Percentiles rank a stretch among this genome's conserved stretches.
phyloP scores from a whole-genome alignment of 2,329 filamentous ascomycete species.

The Arthrobotrys pseudoclavata region DNA sequence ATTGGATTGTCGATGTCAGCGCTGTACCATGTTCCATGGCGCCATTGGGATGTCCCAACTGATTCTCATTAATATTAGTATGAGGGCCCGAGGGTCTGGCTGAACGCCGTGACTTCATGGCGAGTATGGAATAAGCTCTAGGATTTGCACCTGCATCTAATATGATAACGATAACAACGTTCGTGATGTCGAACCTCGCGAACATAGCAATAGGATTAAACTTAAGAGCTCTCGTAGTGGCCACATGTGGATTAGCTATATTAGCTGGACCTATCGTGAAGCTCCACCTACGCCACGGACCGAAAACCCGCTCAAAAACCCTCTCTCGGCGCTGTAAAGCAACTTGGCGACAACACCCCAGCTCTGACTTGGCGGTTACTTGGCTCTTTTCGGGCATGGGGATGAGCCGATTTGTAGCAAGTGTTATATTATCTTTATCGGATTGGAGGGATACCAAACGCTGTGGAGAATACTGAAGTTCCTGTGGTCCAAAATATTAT shows the following conservation, averaged over 20 bases:
- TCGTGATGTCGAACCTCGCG: neutral
- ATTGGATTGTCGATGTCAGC: neutral
- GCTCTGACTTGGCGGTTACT: constrained; percentile 18
- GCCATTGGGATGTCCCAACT: neutral
- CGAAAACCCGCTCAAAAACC: constrained; percentile 47
- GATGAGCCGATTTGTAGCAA: constrained; percentile 6
- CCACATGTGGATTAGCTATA: constrained; percentile 1
- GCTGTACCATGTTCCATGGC: neutral
- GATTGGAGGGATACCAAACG: constrained; percentile 9
- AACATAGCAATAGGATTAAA: neutral
- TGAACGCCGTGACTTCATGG: constrained; percentile 7
- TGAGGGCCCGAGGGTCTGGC: neutral
- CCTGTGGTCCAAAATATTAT: neutral
- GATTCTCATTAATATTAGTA: neutral
- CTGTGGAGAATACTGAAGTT: neutral
- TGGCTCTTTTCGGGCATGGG: constrained; percentile 16
- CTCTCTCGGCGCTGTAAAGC: constrained; percentile 30
- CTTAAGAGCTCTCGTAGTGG: constrained; percentile 21
- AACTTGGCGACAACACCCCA: constrained; percentile 30
- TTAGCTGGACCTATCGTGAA: constrained; percentile 9
- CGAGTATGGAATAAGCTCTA: neutral
- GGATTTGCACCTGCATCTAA: neutral
- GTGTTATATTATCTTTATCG: constrained; percentile 14
- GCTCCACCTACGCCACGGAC: constrained; percentile 19
- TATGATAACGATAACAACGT: constrained; percentile 1